Percentiles rank a stretch among this genome's conserved stretches.
phyloP scores from a whole-genome alignment of 306 rosid species.

The Rosa chinensis region DNA sequence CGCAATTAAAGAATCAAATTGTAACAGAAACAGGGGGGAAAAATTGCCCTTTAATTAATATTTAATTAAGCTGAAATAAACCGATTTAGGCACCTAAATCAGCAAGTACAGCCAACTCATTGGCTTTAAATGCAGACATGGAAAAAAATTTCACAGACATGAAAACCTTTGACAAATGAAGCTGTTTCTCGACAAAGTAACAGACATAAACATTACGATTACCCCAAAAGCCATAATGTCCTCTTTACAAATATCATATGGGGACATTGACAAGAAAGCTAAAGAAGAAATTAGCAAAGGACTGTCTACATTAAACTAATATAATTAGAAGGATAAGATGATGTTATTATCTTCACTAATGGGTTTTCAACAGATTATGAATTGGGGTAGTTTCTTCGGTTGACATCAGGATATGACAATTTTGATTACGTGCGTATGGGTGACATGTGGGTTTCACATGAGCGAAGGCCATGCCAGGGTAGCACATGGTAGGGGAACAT shows the following conservation, averaged over 20 bases:
- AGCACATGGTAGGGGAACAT: slow-evolving; percentile 66
- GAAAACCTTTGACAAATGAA: slow-evolving; percentile 35
- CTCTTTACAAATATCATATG: slow-evolving; percentile 13
- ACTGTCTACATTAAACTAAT: not conserved
- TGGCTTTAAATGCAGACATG: slow-evolving; percentile 38
- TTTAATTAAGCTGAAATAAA: not conserved
- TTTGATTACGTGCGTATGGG: slow-evolving; percentile 58
- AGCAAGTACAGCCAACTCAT: slow-evolving; percentile 16
- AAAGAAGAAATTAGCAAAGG: slow-evolving; percentile 8
- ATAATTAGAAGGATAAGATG: not conserved
- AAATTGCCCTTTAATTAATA: not conserved
- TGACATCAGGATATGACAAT: slow-evolving; percentile 35
- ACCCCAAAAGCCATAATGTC: slow-evolving; percentile 24
- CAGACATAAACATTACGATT: slow-evolving; percentile 39
- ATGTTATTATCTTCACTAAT: not conserved
- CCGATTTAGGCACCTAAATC: slow-evolving; percentile 16
- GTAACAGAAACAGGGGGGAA: not conserved
- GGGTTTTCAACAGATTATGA: not conserved
- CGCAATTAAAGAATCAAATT: not conserved
- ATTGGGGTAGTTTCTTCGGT: not conserved
- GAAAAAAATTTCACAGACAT: slow-evolving; percentile 27
- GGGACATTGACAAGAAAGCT: slow-evolving; percentile 32
- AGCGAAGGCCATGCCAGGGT: slow-evolving; percentile 24
- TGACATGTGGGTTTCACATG: slow-evolving; percentile 90
- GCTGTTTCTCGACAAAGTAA: slow-evolving; percentile 33